Percentiles rank a stretch among this genome's conserved stretches.
These are phyloP conservation scores for Comarum palustre DNA, from an alignment of 306 rosid genomes.

Conservation along the genomic window DNA sequence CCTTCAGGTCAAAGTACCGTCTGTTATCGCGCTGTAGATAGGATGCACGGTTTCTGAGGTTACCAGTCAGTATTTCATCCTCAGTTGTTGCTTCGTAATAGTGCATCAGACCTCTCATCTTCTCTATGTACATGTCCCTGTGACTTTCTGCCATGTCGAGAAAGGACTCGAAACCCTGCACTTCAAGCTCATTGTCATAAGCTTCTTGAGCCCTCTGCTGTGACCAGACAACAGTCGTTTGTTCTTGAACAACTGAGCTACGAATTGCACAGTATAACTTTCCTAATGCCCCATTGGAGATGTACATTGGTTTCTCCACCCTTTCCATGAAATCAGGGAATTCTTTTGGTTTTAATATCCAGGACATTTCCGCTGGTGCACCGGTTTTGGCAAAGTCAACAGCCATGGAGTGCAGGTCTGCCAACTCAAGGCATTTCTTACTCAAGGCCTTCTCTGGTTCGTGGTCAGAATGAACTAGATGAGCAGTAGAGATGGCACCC, in stretches of 20 bases:
- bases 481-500: slow-evolving; percentile 95
- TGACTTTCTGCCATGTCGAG: slow-evolving; percentile 50
- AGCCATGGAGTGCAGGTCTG: slow-evolving; percentile 87
- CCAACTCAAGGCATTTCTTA: slow-evolving; percentile 69
- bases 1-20: slow-evolving; percentile 70
- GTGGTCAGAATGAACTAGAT: slow-evolving; percentile 78
- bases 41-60: slow-evolving; percentile 55
- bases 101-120: slow-evolving; percentile 56
- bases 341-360: slow-evolving; percentile 61
- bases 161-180: slow-evolving; percentile 55
- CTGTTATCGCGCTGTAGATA: slow-evolving; percentile 86
- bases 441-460: slow-evolving; percentile 70
- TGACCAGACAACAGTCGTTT: slow-evolving; percentile 40
- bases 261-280: slow-evolving; percentile 58
- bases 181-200: slow-evolving; percentile 65
- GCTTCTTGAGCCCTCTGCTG: slow-evolving; percentile 46
- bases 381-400: slow-evolving; percentile 98
- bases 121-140: slow-evolving; percentile 60
- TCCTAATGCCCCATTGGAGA: slow-evolving; percentile 65
- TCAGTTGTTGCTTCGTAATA: slow-evolving; percentile 64
- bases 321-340: slow-evolving; percentile 96
- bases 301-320: slow-evolving; percentile 62
- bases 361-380: slow-evolving; percentile 91
- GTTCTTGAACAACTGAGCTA: slow-evolving; percentile 34
- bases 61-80: slow-evolving; percentile 74